These are phyloP conservation scores for Trifolium pratense DNA, from an alignment of 306 rosid species.

Conservation along the genomic window DNA sequence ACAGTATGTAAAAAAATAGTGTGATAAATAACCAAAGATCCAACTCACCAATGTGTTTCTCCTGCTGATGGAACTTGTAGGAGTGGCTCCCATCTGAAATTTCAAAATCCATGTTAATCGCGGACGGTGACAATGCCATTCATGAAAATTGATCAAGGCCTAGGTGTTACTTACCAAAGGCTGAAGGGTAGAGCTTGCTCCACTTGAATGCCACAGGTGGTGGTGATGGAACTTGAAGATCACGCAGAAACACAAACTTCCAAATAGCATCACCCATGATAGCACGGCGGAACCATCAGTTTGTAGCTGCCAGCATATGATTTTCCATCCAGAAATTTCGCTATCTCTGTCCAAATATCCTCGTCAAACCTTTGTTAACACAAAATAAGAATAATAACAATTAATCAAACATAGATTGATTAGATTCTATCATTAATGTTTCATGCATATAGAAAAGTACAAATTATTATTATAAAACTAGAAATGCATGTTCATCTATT, in stretches of 20 bases:
- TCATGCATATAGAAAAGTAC: background rate
- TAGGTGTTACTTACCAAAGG: slow-evolving; percentile 62
- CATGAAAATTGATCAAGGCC: background rate
- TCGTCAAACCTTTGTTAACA: slow-evolving; percentile 67
- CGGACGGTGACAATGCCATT: background rate
- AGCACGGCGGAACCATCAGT: slow-evolving; percentile 72
- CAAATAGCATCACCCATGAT: slow-evolving; percentile 79
- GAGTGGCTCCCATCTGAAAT: slow-evolving; percentile 90
- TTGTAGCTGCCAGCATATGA: slow-evolving; percentile 82
- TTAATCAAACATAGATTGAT: background rate
- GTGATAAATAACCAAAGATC: slow-evolving; percentile 23
- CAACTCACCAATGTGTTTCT: slow-evolving; percentile 87
- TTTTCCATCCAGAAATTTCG: slow-evolving; percentile 79
- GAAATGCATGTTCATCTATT: background rate
- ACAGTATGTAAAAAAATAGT: background rate
- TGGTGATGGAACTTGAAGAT: slow-evolving; percentile 83
- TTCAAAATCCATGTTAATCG: slow-evolving; percentile 34
- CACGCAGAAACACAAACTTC: slow-evolving; percentile 81
- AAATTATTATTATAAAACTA: background rate
- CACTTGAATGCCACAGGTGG: slow-evolving; percentile 65
- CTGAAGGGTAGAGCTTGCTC: slow-evolving; percentile 77
- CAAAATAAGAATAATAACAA: background rate
- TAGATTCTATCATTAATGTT: background rate
- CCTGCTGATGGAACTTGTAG: slow-evolving; percentile 78
- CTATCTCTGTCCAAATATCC: slow-evolving; percentile 94